These are phyloP conservation scores for Colletotrichum magnum DNA, from an alignment of 2,329 filamentous ascomycete genomes.

Conservation along the genomic window DNA sequence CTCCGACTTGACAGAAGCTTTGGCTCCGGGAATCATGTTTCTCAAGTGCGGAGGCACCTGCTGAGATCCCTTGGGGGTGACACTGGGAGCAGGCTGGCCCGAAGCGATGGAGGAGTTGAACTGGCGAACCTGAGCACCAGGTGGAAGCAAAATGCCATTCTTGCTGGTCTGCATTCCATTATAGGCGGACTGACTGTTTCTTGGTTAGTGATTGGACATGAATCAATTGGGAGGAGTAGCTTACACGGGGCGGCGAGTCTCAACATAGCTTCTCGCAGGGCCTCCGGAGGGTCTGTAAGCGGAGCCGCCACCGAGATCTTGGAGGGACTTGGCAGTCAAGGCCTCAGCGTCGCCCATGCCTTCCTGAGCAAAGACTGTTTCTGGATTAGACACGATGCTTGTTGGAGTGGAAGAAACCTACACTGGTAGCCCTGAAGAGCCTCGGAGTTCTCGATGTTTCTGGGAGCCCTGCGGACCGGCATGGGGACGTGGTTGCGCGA, in stretches of 20 bases:
- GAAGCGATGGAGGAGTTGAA: background rate
- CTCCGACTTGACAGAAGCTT: background rate
- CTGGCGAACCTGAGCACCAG: constrained; percentile 8
- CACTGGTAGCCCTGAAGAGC: constrained; percentile 23
- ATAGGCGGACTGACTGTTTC: background rate
- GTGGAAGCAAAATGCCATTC: constrained; percentile 23
- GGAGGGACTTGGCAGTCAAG: constrained; percentile 44
- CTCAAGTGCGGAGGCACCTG: constrained; percentile 22
- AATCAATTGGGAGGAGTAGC: background rate
- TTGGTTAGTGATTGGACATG: background rate
- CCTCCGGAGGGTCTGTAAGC: constrained; percentile 5
- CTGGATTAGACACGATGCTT: background rate
- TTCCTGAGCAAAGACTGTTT: constrained; percentile 43
- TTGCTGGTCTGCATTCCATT: constrained; percentile 21
- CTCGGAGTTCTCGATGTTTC: constrained; percentile 2
- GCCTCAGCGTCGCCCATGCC: constrained; percentile 50
- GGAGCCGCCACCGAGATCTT: constrained; percentile 42
- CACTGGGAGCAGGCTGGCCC: background rate
- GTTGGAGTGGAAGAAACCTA: background rate
- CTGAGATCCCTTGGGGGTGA: background rate
- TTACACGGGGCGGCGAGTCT: constrained; percentile 10
- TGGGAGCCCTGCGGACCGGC: constrained; percentile 14
- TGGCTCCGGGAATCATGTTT: background rate
- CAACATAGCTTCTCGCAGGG: background rate
- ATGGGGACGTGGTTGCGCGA: background rate